Percentiles rank a stretch among this genome's conserved stretches.
phyloP scores from a whole-genome alignment of 768 basidiomycete genomes.

The Lanmaoa rubissima region DNA sequence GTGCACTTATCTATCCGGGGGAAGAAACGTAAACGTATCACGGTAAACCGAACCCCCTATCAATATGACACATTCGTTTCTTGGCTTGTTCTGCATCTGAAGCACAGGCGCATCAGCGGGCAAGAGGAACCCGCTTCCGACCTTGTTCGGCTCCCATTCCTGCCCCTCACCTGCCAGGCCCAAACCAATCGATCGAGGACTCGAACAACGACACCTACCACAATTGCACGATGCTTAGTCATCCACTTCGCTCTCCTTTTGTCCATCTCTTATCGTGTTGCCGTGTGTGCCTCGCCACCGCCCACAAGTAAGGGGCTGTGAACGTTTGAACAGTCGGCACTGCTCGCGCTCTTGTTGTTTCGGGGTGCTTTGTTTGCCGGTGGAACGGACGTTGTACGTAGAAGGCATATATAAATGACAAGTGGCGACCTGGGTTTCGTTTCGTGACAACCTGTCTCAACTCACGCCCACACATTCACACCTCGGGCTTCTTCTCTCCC shows the following conservation, averaged over 20 bases:
- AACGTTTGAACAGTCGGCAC: background rate
- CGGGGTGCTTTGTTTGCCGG: slow-evolving; percentile 15
- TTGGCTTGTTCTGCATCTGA: background rate
- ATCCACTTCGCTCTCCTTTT: background rate
- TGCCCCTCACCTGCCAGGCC: background rate
- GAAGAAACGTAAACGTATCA: slow-evolving; percentile 9
- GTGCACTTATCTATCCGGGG: too few relatives aligned
- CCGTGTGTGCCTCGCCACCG: slow-evolving; percentile 1
- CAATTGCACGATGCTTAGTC: background rate
- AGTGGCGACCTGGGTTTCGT: background rate
- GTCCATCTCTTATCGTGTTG: background rate
- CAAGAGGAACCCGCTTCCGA: background rate
- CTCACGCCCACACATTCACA: slow-evolving; percentile 9
- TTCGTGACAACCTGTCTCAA: background rate
- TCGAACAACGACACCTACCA: background rate
- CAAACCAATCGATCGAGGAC: background rate
- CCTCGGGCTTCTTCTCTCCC: background rate
- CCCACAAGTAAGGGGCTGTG: slow-evolving; percentile 9
- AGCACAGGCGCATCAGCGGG: background rate
- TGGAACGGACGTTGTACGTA: slow-evolving; percentile 8
- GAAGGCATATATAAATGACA: slow-evolving; percentile 2
- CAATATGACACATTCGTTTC: slow-evolving; percentile 6
- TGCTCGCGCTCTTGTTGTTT: slow-evolving; percentile 9
- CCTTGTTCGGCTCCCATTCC: background rate
- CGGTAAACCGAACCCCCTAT: slow-evolving; percentile 17